These are phyloP conservation scores for Penicillium herquei DNA, from an alignment of 495 filamentous ascomycete genomes.

Conservation along the genomic window DNA sequence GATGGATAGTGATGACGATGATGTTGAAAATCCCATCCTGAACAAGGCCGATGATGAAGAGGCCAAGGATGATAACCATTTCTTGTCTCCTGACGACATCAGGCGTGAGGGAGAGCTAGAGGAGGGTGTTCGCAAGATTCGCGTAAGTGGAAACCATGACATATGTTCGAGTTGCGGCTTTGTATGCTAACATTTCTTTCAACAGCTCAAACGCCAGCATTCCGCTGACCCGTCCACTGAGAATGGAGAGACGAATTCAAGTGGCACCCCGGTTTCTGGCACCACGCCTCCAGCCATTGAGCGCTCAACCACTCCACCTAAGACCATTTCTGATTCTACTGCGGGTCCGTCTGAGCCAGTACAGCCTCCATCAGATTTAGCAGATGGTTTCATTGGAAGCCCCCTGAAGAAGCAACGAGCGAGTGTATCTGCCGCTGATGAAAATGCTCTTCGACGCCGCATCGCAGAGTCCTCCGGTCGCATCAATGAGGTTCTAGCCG, in stretches of 20 bases:
- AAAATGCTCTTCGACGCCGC: slow-evolving; percentile 49
- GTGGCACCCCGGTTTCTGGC: slow-evolving; percentile 46
- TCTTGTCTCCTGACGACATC: slow-evolving; percentile 75
- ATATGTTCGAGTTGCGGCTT: not conserved
- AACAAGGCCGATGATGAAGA: slow-evolving; percentile 72
- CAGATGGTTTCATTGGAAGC: slow-evolving; percentile 62
- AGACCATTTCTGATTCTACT: slow-evolving; percentile 12
- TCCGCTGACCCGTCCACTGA: slow-evolving; percentile 71
- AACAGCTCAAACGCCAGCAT: slow-evolving; percentile 90
- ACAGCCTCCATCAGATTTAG: slow-evolving; percentile 28
- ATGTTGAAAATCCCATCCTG: slow-evolving; percentile 51
- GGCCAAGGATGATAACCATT: slow-evolving; percentile 60
- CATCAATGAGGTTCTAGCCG: slow-evolving; percentile 35
- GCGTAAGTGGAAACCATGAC: slow-evolving; percentile 54
- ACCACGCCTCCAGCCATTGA: slow-evolving; percentile 35
- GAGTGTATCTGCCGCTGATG: slow-evolving; percentile 62
- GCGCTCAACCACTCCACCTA: slow-evolving; percentile 43
- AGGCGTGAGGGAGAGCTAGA: slow-evolving; percentile 80
- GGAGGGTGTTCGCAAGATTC: slow-evolving; percentile 88
- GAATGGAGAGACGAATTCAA: slow-evolving; percentile 36
- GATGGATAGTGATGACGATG: slow-evolving; percentile 72
- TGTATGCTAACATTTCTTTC: not conserved
- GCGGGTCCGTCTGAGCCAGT: slow-evolving; percentile 26
- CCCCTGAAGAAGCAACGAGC: slow-evolving; percentile 82
- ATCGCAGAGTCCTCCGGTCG: slow-evolving; percentile 44